These are phyloP conservation scores for Apiospora malaysiana DNA, from an alignment of 2,329 filamentous ascomycete genomes.

Conservation along the genomic window DNA sequence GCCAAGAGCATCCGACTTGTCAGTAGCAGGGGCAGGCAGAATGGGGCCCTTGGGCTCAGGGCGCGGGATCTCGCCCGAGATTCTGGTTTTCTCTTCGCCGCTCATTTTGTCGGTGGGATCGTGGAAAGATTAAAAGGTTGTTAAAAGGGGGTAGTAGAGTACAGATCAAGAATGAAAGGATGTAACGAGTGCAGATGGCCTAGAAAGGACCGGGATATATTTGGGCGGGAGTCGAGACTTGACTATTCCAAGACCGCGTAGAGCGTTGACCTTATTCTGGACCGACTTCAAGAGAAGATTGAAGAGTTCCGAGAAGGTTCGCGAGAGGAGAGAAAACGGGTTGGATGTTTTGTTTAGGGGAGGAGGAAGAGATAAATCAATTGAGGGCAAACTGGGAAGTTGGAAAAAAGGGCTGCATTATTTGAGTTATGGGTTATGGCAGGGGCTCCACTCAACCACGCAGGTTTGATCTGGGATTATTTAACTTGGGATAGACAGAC, in stretches of 20 bases:
- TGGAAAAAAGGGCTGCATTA: constrained; percentile 18
- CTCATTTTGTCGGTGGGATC: constrained; percentile 55
- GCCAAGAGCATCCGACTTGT: constrained; percentile 64
- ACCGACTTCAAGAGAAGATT: constrained; percentile 9
- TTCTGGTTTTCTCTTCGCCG: constrained; percentile 80
- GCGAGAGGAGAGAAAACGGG: background rate
- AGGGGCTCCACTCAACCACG: constrained; percentile 11
- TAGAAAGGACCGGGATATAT: constrained; percentile 10
- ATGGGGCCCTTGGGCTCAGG: constrained; percentile 62
- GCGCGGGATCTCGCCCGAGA: constrained; percentile 78
- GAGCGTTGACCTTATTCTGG: constrained; percentile 13
- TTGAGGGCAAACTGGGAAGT: constrained; percentile 13
- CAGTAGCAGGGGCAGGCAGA: constrained; percentile 75
- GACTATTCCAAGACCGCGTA: constrained; percentile 14
- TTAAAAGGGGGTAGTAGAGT: constrained; percentile 25
- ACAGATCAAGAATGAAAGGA: constrained; percentile 1
- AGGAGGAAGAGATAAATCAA: constrained; percentile 15
- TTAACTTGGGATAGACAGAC: background rate
- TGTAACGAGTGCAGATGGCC: constrained; percentile 18
- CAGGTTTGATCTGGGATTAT: constrained; percentile 18
- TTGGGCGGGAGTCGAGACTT: background rate
- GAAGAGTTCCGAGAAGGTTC: constrained; percentile 8
- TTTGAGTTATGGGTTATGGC: constrained; percentile 19
- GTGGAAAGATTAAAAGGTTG: constrained; percentile 32
- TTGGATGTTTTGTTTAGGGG: constrained; percentile 12